phyloP scores from a whole-genome alignment of 495 filamentous ascomycete genomes.

The Podospora pseudoanserina region DNA sequence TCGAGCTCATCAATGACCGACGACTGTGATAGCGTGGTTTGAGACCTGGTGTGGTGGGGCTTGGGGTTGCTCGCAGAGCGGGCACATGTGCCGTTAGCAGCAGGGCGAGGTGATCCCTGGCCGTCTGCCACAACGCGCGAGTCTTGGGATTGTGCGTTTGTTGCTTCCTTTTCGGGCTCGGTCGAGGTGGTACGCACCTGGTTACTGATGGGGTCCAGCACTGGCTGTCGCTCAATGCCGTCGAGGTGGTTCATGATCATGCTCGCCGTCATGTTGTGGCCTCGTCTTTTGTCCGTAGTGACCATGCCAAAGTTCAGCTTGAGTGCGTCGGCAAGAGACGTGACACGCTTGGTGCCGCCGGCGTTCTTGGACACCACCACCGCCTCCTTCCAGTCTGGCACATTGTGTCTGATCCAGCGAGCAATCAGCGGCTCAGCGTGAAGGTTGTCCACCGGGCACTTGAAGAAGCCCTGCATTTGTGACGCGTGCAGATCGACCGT shows the following conservation, averaged over 20 bases:
- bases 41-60: constrained; percentile 25
- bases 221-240: constrained; percentile 38
- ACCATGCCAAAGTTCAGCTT: constrained; percentile 98
- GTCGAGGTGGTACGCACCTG: constrained; percentile 33
- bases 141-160: constrained; percentile 19
- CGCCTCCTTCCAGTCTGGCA: constrained; percentile 80
- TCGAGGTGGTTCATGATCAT: constrained; percentile 56
- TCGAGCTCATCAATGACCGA: constrained; percentile 45
- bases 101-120: constrained; percentile 37
- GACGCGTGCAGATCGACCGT: constrained; percentile 95
- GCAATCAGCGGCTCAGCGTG: constrained; percentile 95
- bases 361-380: constrained; percentile 98
- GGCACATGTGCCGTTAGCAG: constrained; percentile 30
- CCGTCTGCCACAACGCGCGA: constrained; percentile 33
- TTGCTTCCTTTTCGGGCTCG: constrained; percentile 28
- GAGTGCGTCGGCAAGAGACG: constrained; percentile 90
- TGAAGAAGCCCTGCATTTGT: constrained; percentile 99
- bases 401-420: constrained; percentile 88
- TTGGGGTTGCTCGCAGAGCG: constrained; percentile 26
- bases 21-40: constrained; percentile 34
- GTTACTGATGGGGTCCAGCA: constrained; percentile 27
- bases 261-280: constrained; percentile 63
- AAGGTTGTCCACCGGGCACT: constrained; percentile 94
- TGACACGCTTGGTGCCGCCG: constrained; percentile 92
- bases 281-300: constrained; percentile 82